Evolutionary conservation across 768 basidiomycete genomes (phyloP).

Genomic region (Termitomyces heimii): DNA sequence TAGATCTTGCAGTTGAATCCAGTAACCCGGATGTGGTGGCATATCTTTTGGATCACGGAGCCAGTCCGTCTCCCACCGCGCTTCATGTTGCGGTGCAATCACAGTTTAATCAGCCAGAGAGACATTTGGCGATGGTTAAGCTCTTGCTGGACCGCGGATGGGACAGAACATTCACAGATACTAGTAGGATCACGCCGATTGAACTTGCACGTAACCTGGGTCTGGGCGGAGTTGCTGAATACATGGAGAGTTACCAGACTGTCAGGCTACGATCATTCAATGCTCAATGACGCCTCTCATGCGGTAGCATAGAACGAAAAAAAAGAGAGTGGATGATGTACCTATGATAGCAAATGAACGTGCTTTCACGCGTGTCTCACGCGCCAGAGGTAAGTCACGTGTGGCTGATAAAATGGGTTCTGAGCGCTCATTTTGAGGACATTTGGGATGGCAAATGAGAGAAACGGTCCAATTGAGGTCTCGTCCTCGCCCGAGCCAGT

Average conservation of each 20-base stretch:
- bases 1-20: neutral
- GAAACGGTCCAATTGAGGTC: slow-evolving; percentile 3
- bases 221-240: neutral
- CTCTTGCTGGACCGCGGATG: neutral
- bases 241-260: neutral
- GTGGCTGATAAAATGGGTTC: neutral
- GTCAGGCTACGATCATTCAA: neutral
- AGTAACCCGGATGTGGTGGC: neutral
- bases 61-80: neutral
- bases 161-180: neutral
- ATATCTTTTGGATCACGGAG: neutral
- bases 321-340: no score
- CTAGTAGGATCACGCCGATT: neutral
- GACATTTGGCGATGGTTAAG: neutral
- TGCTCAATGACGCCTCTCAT: neutral
- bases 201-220: neutral
- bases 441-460: neutral
- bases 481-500: slow-evolving; percentile 14
- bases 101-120: no score
- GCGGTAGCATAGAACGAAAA: no score
- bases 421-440: neutral
- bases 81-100: neutral
- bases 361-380: neutral
- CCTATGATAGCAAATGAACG: neutral
- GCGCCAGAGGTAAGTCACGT: neutral